These are phyloP conservation scores for Biancaea sappan DNA, from an alignment of 306 rosid genomes.

Conservation along the genomic window DNA sequence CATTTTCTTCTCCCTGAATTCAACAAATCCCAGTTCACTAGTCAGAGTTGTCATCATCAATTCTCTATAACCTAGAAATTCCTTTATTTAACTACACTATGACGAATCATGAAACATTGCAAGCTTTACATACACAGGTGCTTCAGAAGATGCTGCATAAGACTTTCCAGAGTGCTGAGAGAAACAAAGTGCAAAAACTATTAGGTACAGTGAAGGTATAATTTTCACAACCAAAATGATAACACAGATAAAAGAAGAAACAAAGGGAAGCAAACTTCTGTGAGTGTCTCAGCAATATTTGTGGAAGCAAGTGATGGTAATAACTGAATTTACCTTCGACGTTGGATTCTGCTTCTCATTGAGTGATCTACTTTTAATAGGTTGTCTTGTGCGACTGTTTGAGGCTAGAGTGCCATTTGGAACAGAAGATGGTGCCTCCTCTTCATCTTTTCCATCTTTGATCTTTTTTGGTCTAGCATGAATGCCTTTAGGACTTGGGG, in stretches of 20 bases:
- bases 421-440: constrained; percentile 51
- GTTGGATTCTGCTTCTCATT: constrained; percentile 57
- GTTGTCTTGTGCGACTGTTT: constrained; percentile 55
- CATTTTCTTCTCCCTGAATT: constrained; percentile 69
- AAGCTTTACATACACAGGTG: constrained; percentile 56
- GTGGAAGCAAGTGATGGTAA: constrained; percentile 26
- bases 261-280: constrained; percentile 9
- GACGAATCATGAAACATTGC: constrained; percentile 22
- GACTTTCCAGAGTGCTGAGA: constrained; percentile 70
- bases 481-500: constrained; percentile 43
- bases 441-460: constrained; percentile 66
- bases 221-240: constrained; percentile 8
- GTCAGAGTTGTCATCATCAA: constrained; percentile 15
- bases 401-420: constrained; percentile 61
- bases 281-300: constrained; percentile 6
- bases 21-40: constrained; percentile 31
- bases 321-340: constrained; percentile 49
- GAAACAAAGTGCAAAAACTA: constrained; percentile 38
- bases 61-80: not conserved
- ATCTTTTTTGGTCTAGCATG: constrained; percentile 46
- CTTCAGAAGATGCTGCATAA: constrained; percentile 63
- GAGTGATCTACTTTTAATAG: constrained; percentile 48
- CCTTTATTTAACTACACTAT: constrained; percentile 18
- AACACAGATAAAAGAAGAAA: constrained; percentile 22
- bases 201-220: constrained; percentile 41